Conservation (phyloP, 202 grass and related monocot species). For the Elaeis oleifera region DNA sequence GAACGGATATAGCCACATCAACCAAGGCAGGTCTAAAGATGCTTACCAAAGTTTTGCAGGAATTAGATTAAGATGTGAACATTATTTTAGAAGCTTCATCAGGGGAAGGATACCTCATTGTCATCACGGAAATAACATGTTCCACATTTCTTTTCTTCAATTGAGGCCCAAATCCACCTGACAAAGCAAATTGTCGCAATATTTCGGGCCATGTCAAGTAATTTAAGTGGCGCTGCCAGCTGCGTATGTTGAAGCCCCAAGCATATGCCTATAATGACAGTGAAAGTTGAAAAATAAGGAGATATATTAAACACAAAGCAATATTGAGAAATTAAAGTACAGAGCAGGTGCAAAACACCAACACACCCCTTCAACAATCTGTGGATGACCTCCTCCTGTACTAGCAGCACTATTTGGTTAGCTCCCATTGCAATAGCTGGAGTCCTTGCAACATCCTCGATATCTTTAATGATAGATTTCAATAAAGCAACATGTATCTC, state of each 20-base stretch:
- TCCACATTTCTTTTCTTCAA: conserved; percentile 66
- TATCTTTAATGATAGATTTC: conserved; percentile 92
- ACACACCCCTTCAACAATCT: conserved; percentile 82
- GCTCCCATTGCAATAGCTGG: conserved; percentile 56
- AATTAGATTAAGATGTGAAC: too few species aligned
- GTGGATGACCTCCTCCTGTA: conserved; percentile 69
- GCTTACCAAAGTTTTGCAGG: too few species aligned
- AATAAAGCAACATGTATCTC: conserved; percentile 76
- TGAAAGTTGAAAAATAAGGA: not conserved
- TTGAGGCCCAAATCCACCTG: conserved; percentile 70
- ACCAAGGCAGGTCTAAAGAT: too few species aligned
- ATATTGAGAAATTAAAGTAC: not conserved
- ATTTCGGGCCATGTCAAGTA: conserved; percentile 86
- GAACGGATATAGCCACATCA: too few species aligned
- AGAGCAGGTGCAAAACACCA: conserved; percentile 3
- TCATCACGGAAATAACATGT: conserved; percentile 45
- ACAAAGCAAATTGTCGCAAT: conserved; percentile 84
- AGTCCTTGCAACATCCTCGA: conserved; percentile 73
- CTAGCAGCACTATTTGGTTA: conserved; percentile 63
- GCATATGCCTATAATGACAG: conserved; percentile 56
- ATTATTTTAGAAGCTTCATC: too few species aligned
- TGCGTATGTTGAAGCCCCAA: conserved; percentile 87
- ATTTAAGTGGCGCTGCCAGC: conserved; percentile 73
- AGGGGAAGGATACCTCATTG: conserved; percentile 48
- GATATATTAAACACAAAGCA: conserved; percentile 8